Evolutionary conservation across 2,329 filamentous ascomycete species (phyloP), one percentile per base, ranked within the genome.

Genomic region (Talaromyces sp.): DNA sequence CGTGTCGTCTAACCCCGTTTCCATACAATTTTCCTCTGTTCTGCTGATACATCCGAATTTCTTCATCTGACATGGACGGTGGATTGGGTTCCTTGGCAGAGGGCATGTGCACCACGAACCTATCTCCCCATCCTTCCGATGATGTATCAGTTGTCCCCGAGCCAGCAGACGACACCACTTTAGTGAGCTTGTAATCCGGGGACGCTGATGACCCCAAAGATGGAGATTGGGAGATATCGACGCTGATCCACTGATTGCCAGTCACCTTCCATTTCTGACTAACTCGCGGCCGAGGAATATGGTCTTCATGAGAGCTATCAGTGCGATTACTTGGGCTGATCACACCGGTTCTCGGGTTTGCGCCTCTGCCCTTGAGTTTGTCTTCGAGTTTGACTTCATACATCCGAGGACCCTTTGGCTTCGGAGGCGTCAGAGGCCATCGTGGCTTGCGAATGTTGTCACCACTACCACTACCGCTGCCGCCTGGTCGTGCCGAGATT

Each of bases 71-170:
- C 73, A 78, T 74, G 1, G 67, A 71, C 4, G 74, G 71, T 3
- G 76, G 75, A 50, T 75, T 76, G 0, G 77, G 75, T 2, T 78
- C 75, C 41, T 70, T 75, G 3, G 76, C 75, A 21, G 74, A 73
- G 5, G 75, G 76, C 75, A 77, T 78, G 55, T 78, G 69, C 35
- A 78, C 73, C 51, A 77, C 75, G 62, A 77, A 78, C 65, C 68
- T 69, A 60, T 78, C 76, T 56, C 75, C 73, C 70, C 74, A 72
- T 41, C 74, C 71, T 14, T 69, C 72, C 26, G 69, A 65, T 29
- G 71, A 73, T 29, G 67, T 68, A 21, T 70, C 65, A 24, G 70
- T 52, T 55, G 56, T 68, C 1, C 67, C 68, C 6, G 71, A 72
- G 11, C 73, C 60, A 17, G 69, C 70, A 7, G 71, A 75, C 9